Evolutionary conservation across 495 filamentous ascomycete genomes (phyloP), one percentile per base, ranked within the genome.

Genomic region (Xylaria castorea): DNA sequence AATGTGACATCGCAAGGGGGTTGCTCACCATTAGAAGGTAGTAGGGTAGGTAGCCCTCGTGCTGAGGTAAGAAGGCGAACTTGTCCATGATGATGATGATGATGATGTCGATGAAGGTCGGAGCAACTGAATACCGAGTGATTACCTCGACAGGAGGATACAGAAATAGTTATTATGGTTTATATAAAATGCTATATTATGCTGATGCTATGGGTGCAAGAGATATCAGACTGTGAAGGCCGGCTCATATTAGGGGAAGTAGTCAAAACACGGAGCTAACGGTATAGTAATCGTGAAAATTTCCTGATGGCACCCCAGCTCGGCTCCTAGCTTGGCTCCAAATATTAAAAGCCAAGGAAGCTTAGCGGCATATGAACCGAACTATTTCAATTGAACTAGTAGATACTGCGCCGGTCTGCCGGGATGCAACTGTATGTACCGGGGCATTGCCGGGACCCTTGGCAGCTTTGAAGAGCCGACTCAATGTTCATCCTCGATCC

Each of bases 21-120:
- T 40, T 32, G 14, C 75, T 58, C 74, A 81, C 80, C n/a, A 73
- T 75, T 38, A 81, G 68, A 55, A 81, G 71, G 40, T 76, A 72
- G 66, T 74, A 79, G 16, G 80, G 80, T 2, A 81, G 73, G 50
- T 75, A 74, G 7, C 79, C 79, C 20, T 75, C 74, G 18, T 78
- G 71, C 40, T 65, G 71, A 1, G 57, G 72, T 16, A 76, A 75
- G 27, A 80, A 73, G 22, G 67, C 30, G 20, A 75, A 44, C 7
- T 48, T 63, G 48, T 57, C 27, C 55, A 42, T 42, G 38, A 1
- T 42, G 38, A 75, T 73, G 1, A 40, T 20, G 42, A 70, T 66
- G 30, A n/a, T 30, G 22, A 9, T 14, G 51, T 1, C 51, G 7
- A n/a, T 36, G 55, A 36, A 36, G 30, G 32, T 36, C 3, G 6